Conservation (phyloP, 208 protist species). For the Leishmania mexicana region DNA sequence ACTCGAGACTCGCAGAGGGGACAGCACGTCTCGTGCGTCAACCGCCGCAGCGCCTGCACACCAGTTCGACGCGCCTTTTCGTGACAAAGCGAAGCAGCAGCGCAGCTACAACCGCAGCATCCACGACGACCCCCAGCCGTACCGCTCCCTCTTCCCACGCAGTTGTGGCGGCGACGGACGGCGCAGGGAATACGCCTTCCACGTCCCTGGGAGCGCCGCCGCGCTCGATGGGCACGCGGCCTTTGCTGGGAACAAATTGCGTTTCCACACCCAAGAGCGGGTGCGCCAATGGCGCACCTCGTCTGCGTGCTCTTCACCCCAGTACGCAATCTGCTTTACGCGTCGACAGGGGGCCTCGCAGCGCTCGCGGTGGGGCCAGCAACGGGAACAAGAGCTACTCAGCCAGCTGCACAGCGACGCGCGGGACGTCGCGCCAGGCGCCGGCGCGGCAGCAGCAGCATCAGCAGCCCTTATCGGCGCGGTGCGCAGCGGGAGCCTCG, state of each 20-base stretch:
- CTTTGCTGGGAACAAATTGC: constrained; percentile 11
- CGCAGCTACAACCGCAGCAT: neutral
- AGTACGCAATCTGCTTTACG: neutral
- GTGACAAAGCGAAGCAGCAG: constrained; percentile 1
- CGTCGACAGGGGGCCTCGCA: neutral
- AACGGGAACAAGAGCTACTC: neutral
- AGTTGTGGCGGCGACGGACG: neutral
- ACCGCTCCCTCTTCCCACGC: neutral
- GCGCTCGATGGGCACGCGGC: constrained; percentile 13
- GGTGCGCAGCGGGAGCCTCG: neutral
- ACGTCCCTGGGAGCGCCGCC: constrained; percentile 1
- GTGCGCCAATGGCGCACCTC: neutral
- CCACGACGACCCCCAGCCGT: neutral
- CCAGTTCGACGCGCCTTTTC: neutral
- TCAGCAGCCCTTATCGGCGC: constrained; percentile 3
- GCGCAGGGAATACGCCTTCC: neutral
- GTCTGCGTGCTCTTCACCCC: constrained; percentile 14
- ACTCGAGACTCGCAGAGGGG: constrained; percentile 30
- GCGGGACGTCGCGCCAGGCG: constrained; percentile 1
- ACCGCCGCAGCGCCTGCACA: neutral
- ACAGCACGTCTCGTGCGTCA: neutral
- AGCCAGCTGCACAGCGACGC: neutral
- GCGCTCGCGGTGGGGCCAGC: constrained; percentile 4
- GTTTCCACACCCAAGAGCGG: neutral
- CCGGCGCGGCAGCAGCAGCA: neutral